These are phyloP conservation scores for Dinochytrium kinnereticum DNA, from an alignment of 371 early-diverging fungal genomes.

Conservation along the genomic window DNA sequence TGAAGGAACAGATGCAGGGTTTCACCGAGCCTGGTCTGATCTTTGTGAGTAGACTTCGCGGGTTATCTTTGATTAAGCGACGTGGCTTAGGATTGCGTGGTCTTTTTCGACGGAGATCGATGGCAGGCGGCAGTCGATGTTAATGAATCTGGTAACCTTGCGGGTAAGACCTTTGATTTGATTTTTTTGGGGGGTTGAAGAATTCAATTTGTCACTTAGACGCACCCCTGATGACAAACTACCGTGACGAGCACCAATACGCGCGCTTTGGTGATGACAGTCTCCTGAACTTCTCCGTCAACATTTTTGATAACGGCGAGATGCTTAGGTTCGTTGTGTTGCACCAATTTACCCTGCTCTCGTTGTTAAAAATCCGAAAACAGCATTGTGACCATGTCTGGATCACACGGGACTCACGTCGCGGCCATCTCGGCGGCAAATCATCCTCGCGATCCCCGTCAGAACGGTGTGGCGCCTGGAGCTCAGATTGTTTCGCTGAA, in stretches of 20 bases:
- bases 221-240: constrained; percentile 73
- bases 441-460: constrained; percentile 73
- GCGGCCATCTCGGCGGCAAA: constrained; percentile 68
- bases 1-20: constrained; percentile 65
- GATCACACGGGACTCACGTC: constrained; percentile 94
- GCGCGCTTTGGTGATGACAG: constrained; percentile 78
- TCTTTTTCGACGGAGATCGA: constrained; percentile 85
- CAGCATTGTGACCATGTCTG: constrained; percentile 76
- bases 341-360: background rate
- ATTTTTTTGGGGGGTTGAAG: too few relatives aligned
- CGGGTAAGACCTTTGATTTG: background rate
- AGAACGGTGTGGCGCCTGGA: constrained; percentile 93
- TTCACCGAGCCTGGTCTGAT: constrained; percentile 77
- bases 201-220: constrained; percentile 26
- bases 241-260: constrained; percentile 75
- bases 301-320: constrained; percentile 86
- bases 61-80: background rate
- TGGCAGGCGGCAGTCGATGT: constrained; percentile 89
- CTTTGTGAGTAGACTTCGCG: constrained; percentile 20
- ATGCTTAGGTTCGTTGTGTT: constrained; percentile 30
- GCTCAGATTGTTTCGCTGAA: constrained; percentile 92
- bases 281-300: constrained; percentile 85
- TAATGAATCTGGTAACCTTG: constrained; percentile 77
- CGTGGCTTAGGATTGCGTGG: constrained; percentile 79
- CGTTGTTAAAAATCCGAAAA: background rate